Evolutionary conservation across 306 rosid genomes (phyloP).

Genomic region (Trifolium repens): DNA sequence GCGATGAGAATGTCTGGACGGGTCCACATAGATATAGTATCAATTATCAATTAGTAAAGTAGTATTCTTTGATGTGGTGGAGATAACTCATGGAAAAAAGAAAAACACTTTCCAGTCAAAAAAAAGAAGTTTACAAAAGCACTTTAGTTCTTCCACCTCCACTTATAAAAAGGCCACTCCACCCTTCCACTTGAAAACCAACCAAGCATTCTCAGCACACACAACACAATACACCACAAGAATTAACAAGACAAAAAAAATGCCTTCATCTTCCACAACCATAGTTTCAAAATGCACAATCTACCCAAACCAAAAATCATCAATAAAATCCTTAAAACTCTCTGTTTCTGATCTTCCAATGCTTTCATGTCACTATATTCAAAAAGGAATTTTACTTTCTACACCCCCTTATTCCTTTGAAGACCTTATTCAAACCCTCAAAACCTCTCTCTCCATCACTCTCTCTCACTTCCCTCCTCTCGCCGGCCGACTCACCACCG

Average conservation of each 20-base stretch:
- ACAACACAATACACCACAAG: background rate
- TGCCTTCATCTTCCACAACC: conserved; percentile 77
- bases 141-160: background rate
- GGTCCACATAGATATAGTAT: too few relatives aligned
- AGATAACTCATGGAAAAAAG: too few relatives aligned
- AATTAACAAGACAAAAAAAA: conserved; percentile 21
- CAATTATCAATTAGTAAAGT: too few relatives aligned
- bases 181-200: conserved; percentile 7
- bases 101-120: background rate
- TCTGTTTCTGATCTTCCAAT: conserved; percentile 88
- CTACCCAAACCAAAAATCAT: conserved; percentile 61
- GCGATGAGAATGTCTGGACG: too few relatives aligned
- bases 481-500: conserved; percentile 75
- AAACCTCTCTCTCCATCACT: conserved; percentile 61
- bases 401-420: conserved; percentile 61
- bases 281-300: conserved; percentile 63
- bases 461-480: conserved; percentile 80
- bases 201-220: background rate
- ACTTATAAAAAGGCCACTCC: conserved; percentile 33
- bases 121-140: background rate
- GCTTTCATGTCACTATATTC: conserved; percentile 92
- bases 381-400: conserved; percentile 69
- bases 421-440: conserved; percentile 57
- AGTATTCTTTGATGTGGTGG: too few relatives aligned
- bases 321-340: conserved; percentile 58